Base-by-base conservation (phyloP, 345 rosid species). In the Mangifera indica region DNA sequence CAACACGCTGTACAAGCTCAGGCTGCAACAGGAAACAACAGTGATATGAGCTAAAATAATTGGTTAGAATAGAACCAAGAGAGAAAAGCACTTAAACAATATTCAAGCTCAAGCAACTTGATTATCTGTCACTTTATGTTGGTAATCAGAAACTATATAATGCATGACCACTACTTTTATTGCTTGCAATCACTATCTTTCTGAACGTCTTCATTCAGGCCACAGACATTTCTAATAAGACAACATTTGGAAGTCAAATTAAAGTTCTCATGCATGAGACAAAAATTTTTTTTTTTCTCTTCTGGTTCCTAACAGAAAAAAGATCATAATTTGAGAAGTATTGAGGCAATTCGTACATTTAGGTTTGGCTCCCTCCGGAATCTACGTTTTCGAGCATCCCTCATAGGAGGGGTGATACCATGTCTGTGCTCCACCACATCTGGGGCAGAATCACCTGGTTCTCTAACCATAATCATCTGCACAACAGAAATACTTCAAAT, bases 381-480 rank as follows among this genome's bases (percentile, higher is more conserved):
- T 81, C 99, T 84, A 74, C 99, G 84, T 84, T 91, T 96, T 15
- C 99, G 86, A 60, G 98, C 96, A 86, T 96, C 99, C 79, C 96
- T 89, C 97, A 89, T 86, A 18, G 98, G 97, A 83, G 99, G 93
- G 55, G 98, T 89, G 69, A 96, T 80, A 76, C 99, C 99, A 77
- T 93, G 99, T 67, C 93, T 89, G 79, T 88, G 88, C 80, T 92
- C 97, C 80, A 87, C 82, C 37, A 81, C 85, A 75, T 84, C 97
- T 42, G 96, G 92, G 40, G 93, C 87, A 40, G 86, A 80, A 76
- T 93, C 99, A 76, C 85, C 89, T 0, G 83, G 81, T 57, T 91
- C 99, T 79, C 98, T 89, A 75, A 96, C 96, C 98, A 96, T 80
- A 73, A 96, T 85, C 96, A 96, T 93, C 99, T 96, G 80, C 25